Base-by-base conservation (phyloP, 1,139 yeast species). In the Geotrichum carabidarum region DNA sequence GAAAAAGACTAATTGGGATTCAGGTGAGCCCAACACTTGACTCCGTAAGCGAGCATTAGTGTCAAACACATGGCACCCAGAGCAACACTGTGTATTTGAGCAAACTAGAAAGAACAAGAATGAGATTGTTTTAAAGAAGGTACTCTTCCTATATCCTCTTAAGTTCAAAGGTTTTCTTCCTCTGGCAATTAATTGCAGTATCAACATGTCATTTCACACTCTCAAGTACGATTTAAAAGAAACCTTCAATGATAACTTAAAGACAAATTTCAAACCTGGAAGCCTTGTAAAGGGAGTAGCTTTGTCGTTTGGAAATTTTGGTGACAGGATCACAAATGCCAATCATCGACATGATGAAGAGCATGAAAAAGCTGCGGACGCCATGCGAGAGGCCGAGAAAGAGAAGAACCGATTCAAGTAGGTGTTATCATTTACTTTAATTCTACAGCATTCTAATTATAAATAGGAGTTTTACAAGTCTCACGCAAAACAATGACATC, bases 401-500 rank as follows among this genome's bases (percentile, higher is more conserved):
- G 51, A 46, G 22, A 32, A 42, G 14, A 44, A 58, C 35, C 27
- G 61, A 11, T 58, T 58, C 48, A 37, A 52, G 59, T 56, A 49
- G 12, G 58, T 51, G 9, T 14, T n/a, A 2, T n/a, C 17, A 15
- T 27, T 17, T 27, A 27, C 15, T 9, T 17, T 15, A 1, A 18
- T 17, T 9, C 47, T 2, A 31, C 14, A 18, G 2, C 34, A 35
- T 22, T 18, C 53, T 32, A 14, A 17, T 30, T 15, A 17, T 27
- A 8, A 2, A 27, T 40, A 56, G 59, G 48, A 58, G 60, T 8
- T 81, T 80, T 70, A 82, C 84, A 0, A 84, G 85, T 1, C 71
- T 79, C 1, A 67, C 84, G 55, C 69, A 78, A 31, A 73, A 80
- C 57, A 78, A 82, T 60, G 80, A 74, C 68, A 84, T 84, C 1